Conservation (phyloP, 78 protist genomes). For the Dictyostelium capitatum region DNA sequence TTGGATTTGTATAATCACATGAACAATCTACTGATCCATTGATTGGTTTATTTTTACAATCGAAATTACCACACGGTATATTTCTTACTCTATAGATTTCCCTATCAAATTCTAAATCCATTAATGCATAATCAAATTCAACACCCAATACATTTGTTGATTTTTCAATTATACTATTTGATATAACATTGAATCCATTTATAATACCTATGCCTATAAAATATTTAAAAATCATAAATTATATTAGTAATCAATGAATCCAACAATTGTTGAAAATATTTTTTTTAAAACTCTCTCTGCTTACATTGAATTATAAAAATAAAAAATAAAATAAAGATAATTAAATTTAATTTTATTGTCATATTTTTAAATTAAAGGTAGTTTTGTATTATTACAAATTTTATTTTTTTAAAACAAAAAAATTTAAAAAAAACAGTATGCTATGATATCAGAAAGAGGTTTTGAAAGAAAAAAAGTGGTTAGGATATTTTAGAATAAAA, state of each 20-base stretch:
- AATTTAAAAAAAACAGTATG: background rate
- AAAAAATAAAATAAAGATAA: no score
- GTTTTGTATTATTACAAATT: no score
- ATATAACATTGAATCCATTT: background rate
- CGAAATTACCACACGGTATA: slow-evolving; percentile 40
- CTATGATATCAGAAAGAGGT: background rate
- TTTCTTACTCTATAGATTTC: slow-evolving; percentile 12
- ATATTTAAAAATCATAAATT: background rate
- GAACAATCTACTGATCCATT: slow-evolving; percentile 18
- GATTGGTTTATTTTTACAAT: background rate
- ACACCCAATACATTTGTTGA: slow-evolving; percentile 42
- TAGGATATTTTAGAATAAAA: background rate
- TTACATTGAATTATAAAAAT: no score
- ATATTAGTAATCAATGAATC: background rate
- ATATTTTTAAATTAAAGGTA: background rate
- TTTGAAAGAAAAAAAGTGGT: background rate
- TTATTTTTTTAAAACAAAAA: background rate
- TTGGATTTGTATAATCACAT: slow-evolving; percentile 49
- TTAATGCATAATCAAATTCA: slow-evolving; percentile 53
- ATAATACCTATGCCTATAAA: background rate
- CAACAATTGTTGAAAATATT: background rate
- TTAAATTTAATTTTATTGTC: no score
- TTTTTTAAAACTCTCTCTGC: no score
- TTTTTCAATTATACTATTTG: slow-evolving; percentile 21
- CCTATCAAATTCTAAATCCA: slow-evolving; percentile 51